phyloP scores from a whole-genome alignment of 2,329 filamentous ascomycete species.

The Cercospora beticola region DNA sequence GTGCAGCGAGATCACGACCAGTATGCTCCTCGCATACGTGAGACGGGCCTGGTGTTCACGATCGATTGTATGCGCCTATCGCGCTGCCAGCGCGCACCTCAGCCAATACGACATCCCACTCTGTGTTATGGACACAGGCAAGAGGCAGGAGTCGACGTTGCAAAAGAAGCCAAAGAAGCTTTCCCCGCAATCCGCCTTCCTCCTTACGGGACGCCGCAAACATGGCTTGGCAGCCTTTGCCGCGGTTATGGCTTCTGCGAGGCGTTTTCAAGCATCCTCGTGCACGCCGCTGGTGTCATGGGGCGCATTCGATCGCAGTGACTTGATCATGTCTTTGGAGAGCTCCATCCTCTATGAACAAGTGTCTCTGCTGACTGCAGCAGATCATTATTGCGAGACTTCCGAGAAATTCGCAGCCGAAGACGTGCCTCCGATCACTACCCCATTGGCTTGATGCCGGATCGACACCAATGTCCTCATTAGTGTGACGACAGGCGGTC shows the following conservation, averaged over 20 bases:
- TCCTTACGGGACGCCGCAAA: neutral
- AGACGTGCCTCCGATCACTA: neutral
- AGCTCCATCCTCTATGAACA: no score
- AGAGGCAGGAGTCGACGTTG: neutral
- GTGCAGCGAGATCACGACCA: neutral
- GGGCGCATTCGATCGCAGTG: no score
- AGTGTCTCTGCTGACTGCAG: no score
- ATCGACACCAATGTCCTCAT: neutral
- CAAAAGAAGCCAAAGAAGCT: neutral
- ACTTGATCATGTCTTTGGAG: no score
- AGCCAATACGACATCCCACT: neutral
- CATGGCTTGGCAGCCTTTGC: neutral
- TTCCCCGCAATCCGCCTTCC: neutral
- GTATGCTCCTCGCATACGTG: neutral
- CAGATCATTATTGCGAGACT: no score
- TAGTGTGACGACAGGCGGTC: neutral
- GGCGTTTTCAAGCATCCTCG: neutral
- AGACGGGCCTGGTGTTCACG: neutral
- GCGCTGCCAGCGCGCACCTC: neutral
- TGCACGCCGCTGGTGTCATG: neutral
- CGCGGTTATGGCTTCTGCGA: neutral
- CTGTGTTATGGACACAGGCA: neutral
- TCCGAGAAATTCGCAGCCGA: neutral
- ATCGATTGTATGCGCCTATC: neutral
- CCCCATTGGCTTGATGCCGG: neutral